These are phyloP conservation scores for Fusarium pininemorale DNA, from an alignment of 2,329 filamentous ascomycete genomes.

Conservation along the genomic window DNA sequence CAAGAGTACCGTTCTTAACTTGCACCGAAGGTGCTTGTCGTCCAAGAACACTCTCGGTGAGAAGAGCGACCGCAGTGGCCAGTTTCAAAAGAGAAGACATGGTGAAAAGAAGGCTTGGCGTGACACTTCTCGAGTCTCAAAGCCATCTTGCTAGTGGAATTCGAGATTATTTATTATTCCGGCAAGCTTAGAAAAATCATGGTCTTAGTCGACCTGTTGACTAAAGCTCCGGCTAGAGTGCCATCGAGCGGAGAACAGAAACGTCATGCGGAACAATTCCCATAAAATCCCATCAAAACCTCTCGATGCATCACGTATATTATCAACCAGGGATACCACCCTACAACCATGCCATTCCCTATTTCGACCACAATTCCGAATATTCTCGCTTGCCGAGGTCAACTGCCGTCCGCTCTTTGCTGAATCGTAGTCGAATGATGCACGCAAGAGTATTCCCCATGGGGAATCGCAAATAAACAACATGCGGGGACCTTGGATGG, in stretches of 20 bases:
- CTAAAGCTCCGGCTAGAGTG: background rate
- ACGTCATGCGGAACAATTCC: background rate
- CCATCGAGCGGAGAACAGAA: conserved; percentile 1
- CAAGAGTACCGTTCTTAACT: conserved; percentile 37
- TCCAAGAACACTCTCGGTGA: background rate
- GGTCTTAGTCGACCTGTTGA: background rate
- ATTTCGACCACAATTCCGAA: conserved; percentile 1
- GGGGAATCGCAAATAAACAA: conserved; percentile 3
- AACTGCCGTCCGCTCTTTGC: conserved; percentile 1
- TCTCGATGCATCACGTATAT: background rate
- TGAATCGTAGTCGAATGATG: background rate
- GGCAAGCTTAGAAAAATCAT: rapidly evolving
- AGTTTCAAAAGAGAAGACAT: conserved; percentile 16
- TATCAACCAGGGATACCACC: background rate
- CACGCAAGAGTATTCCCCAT: conserved; percentile 8
- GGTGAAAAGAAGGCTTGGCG: background rate
- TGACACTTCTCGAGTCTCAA: background rate
- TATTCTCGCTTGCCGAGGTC: conserved; percentile 4
- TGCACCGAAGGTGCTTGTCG: conserved; percentile 21
- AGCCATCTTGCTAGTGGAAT: background rate
- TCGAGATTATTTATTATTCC: background rate
- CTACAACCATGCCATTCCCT: background rate
- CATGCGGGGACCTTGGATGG: background rate
- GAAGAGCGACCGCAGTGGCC: conserved; percentile 5
- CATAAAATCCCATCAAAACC: background rate